Evolutionary conservation across 306 rosid species (phyloP).

Genomic region (Quercus ilex): DNA sequence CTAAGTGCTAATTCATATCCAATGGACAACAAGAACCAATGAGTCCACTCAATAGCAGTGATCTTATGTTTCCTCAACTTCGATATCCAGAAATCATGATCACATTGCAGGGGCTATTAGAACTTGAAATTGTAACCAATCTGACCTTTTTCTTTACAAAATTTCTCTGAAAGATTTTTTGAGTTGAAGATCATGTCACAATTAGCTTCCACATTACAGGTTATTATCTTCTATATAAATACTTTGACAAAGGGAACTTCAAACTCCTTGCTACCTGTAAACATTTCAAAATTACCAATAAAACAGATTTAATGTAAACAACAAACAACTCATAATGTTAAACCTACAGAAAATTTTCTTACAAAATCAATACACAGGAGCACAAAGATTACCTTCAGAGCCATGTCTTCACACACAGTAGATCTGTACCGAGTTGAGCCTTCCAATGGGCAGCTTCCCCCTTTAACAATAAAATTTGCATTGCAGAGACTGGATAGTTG

Average conservation of each 20-base stretch:
- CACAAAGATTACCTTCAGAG: conserved; percentile 53
- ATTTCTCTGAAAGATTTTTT: conserved; percentile 4
- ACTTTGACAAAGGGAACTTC: conserved; percentile 83
- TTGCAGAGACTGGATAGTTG: conserved; percentile 88
- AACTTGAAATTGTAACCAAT: neutral
- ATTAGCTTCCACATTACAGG: conserved; percentile 8
- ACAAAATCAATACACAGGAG: neutral
- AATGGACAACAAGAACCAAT: conserved; percentile 3
- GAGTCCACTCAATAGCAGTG: conserved; percentile 6
- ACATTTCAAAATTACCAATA: neutral
- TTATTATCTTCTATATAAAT: conserved; percentile 63
- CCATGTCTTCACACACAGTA: conserved; percentile 70
- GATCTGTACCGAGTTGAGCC: conserved; percentile 83
- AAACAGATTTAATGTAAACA: neutral
- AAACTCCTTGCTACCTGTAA: conserved; percentile 93
- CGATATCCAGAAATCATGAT: neutral
- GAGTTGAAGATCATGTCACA: conserved; percentile 12
- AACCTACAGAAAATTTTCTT: neutral
- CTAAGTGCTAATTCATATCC: neutral
- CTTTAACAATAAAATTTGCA: conserved; percentile 78
- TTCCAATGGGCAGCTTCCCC: conserved; percentile 84
- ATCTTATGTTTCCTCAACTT: conserved; percentile 8
- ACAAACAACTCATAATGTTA: neutral
- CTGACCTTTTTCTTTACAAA: neutral
- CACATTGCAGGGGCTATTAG: neutral